Evolutionary conservation across 257 asterid species (phyloP).

Genomic region (Verbena officinalis): DNA sequence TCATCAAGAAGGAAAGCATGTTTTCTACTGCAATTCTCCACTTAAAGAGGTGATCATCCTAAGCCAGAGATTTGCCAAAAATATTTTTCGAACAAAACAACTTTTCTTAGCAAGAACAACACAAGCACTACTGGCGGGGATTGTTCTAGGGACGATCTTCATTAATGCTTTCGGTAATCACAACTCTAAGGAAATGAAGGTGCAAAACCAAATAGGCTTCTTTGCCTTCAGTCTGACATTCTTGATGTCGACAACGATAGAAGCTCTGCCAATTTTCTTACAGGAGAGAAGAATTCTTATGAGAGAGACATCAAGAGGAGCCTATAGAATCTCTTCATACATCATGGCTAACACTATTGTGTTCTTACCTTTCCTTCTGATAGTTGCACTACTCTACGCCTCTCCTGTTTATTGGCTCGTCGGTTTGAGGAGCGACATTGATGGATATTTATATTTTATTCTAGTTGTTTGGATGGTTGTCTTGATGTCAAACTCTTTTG

Average conservation of each 20-base stretch:
- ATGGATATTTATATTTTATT: slow-evolving; percentile 54
- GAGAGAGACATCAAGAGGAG: slow-evolving; percentile 79
- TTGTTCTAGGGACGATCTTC: slow-evolving; percentile 67
- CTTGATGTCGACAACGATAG: slow-evolving; percentile 76
- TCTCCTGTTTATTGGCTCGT: slow-evolving; percentile 71
- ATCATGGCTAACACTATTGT: slow-evolving; percentile 61
- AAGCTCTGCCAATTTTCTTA: slow-evolving; percentile 82
- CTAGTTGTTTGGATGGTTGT: slow-evolving; percentile 68
- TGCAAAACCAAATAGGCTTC: slow-evolving; percentile 70
- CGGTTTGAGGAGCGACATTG: slow-evolving; percentile 47
- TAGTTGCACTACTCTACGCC: slow-evolving; percentile 58
- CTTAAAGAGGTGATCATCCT: slow-evolving; percentile 53
- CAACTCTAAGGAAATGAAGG: slow-evolving; percentile 33
- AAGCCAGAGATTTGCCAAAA: slow-evolving; percentile 58
- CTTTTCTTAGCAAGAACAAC: slow-evolving; percentile 58
- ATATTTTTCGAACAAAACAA: slow-evolving; percentile 66
- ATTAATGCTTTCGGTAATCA: slow-evolving; percentile 34
- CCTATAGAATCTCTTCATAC: slow-evolving; percentile 74
- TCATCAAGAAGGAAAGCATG: slow-evolving; percentile 10
- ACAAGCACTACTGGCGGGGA: slow-evolving; percentile 66
- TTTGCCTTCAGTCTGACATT: slow-evolving; percentile 75
- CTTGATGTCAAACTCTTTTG: slow-evolving; percentile 70
- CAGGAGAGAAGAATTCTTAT: slow-evolving; percentile 65
- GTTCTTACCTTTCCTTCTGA: slow-evolving; percentile 68
- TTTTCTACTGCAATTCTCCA: slow-evolving; percentile 46